Evolutionary conservation across 805 yeast species (phyloP), one percentile per base, ranked within the genome.

Genomic region (Ogataea nakhonphanomensis): DNA sequence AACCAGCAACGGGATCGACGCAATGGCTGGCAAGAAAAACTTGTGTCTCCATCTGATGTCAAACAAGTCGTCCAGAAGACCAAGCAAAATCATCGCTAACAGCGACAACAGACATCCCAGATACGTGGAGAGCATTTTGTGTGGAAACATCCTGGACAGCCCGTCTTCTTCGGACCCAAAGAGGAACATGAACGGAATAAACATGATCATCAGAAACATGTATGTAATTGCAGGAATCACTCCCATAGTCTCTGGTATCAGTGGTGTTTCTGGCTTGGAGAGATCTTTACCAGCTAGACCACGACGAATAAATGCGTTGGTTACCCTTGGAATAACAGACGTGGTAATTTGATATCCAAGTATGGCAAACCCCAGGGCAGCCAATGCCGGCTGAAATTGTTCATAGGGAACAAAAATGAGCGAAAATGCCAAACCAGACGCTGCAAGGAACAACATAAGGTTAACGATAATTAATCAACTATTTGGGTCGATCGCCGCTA

Each of bases 1-100:
- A 12, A 91, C 76, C 43, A 93, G 70, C 52, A 93, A 70, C 5
- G 99, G 99, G 31, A 93, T 79, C 1, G 96, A 81, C 0, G 96
- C 96, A 39, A 93, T 78, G 0, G 96, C 96, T 0, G 99, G 99
- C 50, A 93, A 59, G 55, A 93, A 88, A 66, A 93, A 88, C 69
- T 93, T 93, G 67, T 93, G 96, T 58, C 99, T 74, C 99, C 99
- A 93, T 52, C 96, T 75, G 48, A 93, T 79, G 62, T 93, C 99
- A 57, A 93, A 93, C 53, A 93, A 70, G 66, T 93, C 99, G 62
- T 93, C 99, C 34, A 95, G 84, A 23, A 93, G 71, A 0, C 99
- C 99, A 31, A 93, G 68, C 30, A 93, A 66, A 11, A 89, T 73
- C 60, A 93, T 90, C 49, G 88, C 78, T 63, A 88, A 88, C 34